Evolutionary conservation across 176 grass and related monocot genomes (phyloP).

Genomic region (Tuctoria greenei): DNA sequence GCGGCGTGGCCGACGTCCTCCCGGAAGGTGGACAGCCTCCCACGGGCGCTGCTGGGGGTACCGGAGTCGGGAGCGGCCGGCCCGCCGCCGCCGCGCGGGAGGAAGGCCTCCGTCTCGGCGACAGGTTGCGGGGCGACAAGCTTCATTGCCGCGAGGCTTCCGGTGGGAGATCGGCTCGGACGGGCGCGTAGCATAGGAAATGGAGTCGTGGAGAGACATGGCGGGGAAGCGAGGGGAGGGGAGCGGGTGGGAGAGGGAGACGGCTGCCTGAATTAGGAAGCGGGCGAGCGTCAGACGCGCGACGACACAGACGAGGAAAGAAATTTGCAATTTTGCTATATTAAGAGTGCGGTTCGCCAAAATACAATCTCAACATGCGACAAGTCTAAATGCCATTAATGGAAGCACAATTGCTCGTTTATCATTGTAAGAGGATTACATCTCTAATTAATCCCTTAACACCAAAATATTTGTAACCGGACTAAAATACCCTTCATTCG

Average conservation of each 20-base stretch:
- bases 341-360: too few species aligned
- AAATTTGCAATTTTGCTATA: too few species aligned
- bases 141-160: conserved; percentile 27
- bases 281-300: too few species aligned
- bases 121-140: background rate
- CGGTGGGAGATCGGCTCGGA: background rate
- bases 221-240: background rate
- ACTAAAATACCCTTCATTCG: too few species aligned
- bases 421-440: too few species aligned
- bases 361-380: too few species aligned
- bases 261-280: conserved; percentile 24
- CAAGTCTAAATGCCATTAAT: too few species aligned
- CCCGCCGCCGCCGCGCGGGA: background rate
- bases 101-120: conserved; percentile 29
- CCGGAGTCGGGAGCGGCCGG: background rate
- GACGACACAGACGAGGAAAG: too few species aligned
- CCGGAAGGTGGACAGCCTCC: conserved; percentile 46
- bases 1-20: conserved; percentile 72
- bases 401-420: too few species aligned
- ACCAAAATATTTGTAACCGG: too few species aligned
- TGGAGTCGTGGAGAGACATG: background rate
- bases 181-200: background rate
- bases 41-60: conserved; percentile 9
- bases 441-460: too few species aligned
- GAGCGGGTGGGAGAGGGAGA: background rate